These are phyloP conservation scores for Cyclotella sp. DNA, from an alignment of 108 stramenopile genomes.

Conservation along the genomic window DNA sequence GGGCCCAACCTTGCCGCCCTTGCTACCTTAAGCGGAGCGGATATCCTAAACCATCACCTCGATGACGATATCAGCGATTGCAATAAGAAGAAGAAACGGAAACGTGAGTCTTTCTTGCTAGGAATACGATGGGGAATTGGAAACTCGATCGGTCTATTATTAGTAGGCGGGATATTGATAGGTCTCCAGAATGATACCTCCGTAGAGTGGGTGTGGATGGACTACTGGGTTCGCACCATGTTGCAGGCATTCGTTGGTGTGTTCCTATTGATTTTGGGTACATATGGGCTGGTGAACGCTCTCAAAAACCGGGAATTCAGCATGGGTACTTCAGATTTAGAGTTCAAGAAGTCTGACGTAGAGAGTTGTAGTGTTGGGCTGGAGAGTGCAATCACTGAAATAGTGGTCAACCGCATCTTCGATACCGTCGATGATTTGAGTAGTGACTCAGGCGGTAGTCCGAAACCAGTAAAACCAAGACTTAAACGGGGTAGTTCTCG, in stretches of 20 bases:
- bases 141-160: slow-evolving; percentile 57
- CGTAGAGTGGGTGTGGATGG: slow-evolving; percentile 38
- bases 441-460: background rate
- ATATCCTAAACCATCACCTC: slow-evolving; percentile 8
- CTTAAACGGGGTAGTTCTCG: background rate
- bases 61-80: background rate
- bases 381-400: slow-evolving; percentile 11
- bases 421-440: background rate
- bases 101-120: slow-evolving; percentile 34
- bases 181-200: slow-evolving; percentile 17
- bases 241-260: slow-evolving; percentile 65
- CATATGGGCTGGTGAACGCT: slow-evolving; percentile 48
- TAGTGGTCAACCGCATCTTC: slow-evolving; percentile 1
- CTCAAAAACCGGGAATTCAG: slow-evolving; percentile 19
- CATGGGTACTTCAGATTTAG: background rate
- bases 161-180: slow-evolving; percentile 53
- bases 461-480: background rate
- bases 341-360: background rate
- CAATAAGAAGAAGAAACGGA: slow-evolving; percentile 3
- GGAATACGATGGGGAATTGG: slow-evolving; percentile 73
- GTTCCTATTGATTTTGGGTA: slow-evolving; percentile 64
- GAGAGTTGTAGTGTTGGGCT: slow-evolving; percentile 11
- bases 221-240: slow-evolving; percentile 35
- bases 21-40: slow-evolving; percentile 61
- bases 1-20: slow-evolving; percentile 72